Conservation (phyloP, 2,329 filamentous ascomycete species). For the Bisporella sp. region DNA sequence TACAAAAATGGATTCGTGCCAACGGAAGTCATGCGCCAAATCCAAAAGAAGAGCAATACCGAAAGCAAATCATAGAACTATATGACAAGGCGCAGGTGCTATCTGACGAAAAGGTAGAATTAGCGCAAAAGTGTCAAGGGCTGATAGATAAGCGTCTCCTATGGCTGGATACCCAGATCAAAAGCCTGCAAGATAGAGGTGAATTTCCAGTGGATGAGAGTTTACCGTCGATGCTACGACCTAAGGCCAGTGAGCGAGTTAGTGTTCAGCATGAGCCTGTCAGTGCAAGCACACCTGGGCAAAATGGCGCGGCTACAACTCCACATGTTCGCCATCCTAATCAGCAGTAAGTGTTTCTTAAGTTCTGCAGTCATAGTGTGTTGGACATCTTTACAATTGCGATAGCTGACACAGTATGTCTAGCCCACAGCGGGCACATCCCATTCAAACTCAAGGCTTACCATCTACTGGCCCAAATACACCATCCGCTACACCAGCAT, state of each 20-base stretch:
- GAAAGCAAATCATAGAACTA: conserved; percentile 59
- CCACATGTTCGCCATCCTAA: conserved; percentile 22
- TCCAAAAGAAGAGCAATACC: conserved; percentile 65
- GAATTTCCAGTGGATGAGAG: conserved; percentile 46
- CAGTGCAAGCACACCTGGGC: not conserved
- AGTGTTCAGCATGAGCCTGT: conserved; percentile 16
- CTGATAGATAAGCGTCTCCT: conserved; percentile 56
- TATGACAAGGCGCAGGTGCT: conserved; percentile 63
- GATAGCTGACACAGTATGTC: not conserved
- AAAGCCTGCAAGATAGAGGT: conserved; percentile 51
- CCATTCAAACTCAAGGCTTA: conserved; percentile 17
- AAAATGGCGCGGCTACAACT: conserved; percentile 16
- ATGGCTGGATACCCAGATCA: conserved; percentile 57
- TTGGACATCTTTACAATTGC: too few relatives aligned
- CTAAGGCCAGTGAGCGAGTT: conserved; percentile 42
- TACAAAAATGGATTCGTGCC: conserved; percentile 75
- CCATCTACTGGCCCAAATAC: conserved; percentile 19
- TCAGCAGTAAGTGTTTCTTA: conserved; percentile 12
- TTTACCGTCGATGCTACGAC: conserved; percentile 54
- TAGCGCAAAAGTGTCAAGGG: conserved; percentile 57
- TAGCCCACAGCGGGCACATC: conserved; percentile 12
- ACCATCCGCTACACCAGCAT: conserved; percentile 52
- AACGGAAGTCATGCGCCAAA: conserved; percentile 69
- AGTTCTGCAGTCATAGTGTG: not conserved
- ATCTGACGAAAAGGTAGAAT: conserved; percentile 66